These are phyloP conservation scores for Trichoderma oligosporum DNA, from an alignment of 2,329 filamentous ascomycete genomes.

Conservation along the genomic window DNA sequence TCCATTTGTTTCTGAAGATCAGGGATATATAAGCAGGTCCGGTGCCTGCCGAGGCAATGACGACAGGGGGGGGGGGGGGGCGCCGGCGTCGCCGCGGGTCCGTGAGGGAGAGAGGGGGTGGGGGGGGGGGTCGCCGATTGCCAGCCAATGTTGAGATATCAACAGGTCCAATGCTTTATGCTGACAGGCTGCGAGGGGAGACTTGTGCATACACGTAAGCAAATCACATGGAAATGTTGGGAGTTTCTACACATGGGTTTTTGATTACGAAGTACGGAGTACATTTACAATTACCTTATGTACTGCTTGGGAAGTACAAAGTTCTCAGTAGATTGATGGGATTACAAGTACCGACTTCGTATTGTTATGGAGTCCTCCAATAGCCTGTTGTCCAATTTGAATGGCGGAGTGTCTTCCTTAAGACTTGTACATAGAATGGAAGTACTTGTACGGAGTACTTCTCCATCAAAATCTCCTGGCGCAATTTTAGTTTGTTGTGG, in stretches of 20 bases:
- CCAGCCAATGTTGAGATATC: slow-evolving; percentile 8
- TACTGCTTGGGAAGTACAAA: no score
- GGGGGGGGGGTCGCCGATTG: not conserved
- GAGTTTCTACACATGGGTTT: not conserved
- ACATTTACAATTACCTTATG: not conserved
- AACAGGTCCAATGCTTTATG: not conserved
- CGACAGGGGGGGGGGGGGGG: slow-evolving; percentile 1
- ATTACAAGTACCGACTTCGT: no score
- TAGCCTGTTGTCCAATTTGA: no score
- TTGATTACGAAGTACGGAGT: not conserved
- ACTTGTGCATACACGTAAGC: not conserved
- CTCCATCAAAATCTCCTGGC: not conserved
- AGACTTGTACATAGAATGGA: no score
- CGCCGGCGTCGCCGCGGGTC: no score
- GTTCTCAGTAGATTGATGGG: no score
- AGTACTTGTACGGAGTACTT: slow-evolving; percentile 3
- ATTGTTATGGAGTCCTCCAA: no score
- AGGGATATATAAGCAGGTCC: not conserved
- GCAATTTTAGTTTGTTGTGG: not conserved
- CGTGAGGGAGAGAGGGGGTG: slow-evolving; percentile 1
- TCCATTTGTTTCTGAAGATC: slow-evolving; percentile 4
- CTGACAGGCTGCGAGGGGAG: not conserved
- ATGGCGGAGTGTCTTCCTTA: no score
- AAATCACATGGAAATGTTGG: slow-evolving; percentile 13
- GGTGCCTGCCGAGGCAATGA: slow-evolving; percentile 8